Conservation (phyloP, 2,329 filamentous ascomycete genomes). For the Xylariales sp. region DNA sequence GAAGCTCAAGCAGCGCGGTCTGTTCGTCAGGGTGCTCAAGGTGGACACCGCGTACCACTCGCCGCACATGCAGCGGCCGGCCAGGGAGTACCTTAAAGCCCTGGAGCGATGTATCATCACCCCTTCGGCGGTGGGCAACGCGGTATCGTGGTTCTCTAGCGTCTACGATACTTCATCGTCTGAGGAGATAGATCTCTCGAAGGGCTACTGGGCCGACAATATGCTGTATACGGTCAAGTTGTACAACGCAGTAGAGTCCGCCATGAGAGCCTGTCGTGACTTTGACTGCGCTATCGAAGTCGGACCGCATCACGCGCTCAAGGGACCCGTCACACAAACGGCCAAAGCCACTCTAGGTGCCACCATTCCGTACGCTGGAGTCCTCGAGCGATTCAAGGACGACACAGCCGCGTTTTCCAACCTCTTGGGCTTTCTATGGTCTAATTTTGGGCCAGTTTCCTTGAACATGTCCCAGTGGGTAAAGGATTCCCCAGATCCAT, state of each 20-base stretch:
- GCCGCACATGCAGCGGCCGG: constrained; percentile 36
- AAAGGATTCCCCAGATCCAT: constrained; percentile 11
- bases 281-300: constrained; percentile 24
- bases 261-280: constrained; percentile 13
- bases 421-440: constrained; percentile 22
- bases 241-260: constrained; percentile 24
- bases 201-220: constrained; percentile 36
- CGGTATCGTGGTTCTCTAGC: constrained; percentile 34
- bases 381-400: constrained; percentile 18
- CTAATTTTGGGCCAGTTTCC: constrained; percentile 12
- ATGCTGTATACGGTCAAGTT: constrained; percentile 36
- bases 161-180: constrained; percentile 23
- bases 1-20: constrained; percentile 13
- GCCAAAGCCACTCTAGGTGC: constrained; percentile 12
- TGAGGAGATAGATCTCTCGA: constrained; percentile 13
- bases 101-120: constrained; percentile 23
- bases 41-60: constrained; percentile 48
- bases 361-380: constrained; percentile 15
- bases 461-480: constrained; percentile 17
- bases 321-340: constrained; percentile 19
- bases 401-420: constrained; percentile 17
- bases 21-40: constrained; percentile 29
- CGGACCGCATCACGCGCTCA: constrained; percentile 24
- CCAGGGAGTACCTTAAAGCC: constrained; percentile 25
- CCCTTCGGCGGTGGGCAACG: constrained; percentile 16